Conservation (phyloP, 2,329 filamentous ascomycete species). For the Exophiala xenobiotica region DNA sequence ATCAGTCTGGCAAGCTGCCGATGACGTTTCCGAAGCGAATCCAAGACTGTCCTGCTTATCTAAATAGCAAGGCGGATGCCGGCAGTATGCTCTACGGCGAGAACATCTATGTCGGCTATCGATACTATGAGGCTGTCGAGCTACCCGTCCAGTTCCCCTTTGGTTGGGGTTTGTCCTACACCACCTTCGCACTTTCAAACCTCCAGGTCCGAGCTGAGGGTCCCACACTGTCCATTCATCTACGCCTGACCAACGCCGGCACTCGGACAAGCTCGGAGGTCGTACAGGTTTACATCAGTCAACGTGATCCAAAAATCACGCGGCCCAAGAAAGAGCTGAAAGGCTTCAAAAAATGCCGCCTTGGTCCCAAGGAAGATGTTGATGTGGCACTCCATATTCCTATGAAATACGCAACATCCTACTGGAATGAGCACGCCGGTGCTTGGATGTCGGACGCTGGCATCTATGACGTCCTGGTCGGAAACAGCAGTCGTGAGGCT, state of each 20-base stretch:
- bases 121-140: conserved; percentile 70
- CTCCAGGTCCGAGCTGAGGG: no score
- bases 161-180: conserved; percentile 76
- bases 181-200: conserved; percentile 59
- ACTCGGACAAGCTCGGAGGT: conserved; percentile 6
- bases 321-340: conserved; percentile 47
- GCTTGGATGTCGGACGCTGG: conserved; percentile 43
- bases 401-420: conserved; percentile 41
- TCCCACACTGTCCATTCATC: conserved; percentile 34
- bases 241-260: conserved; percentile 9
- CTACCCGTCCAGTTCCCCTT: conserved; percentile 69
- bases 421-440: conserved; percentile 45
- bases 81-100: conserved; percentile 73
- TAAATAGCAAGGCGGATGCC: conserved; percentile 72
- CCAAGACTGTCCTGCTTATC: conserved; percentile 70
- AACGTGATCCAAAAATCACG: not conserved
- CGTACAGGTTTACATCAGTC: conserved; percentile 14
- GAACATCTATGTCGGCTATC: conserved; percentile 76
- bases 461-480: not conserved
- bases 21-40: conserved; percentile 67
- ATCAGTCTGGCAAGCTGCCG: conserved; percentile 70
- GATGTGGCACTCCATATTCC: conserved; percentile 37
- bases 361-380: conserved; percentile 35
- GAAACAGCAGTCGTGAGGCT: not conserved
- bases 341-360: conserved; percentile 45